phyloP scores from a whole-genome alignment of 2,329 filamentous ascomycete species.

The Coniochaeta ligniaria region DNA sequence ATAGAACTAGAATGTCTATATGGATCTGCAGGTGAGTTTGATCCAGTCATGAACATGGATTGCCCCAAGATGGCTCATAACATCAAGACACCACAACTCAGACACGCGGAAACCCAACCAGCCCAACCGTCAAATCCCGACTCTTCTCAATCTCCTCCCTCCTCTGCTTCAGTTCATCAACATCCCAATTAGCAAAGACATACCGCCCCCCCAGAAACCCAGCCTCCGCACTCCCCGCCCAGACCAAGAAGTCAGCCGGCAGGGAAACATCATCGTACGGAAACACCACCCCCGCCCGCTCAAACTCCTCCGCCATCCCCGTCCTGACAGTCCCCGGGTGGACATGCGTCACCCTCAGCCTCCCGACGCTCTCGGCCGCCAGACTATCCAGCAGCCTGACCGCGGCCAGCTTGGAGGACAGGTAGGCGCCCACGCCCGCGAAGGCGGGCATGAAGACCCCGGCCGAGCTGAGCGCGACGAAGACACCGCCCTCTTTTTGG shows the following conservation, averaged over 20 bases:
- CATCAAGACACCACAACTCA: too few species aligned
- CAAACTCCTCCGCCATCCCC: constrained; percentile 10
- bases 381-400: constrained; percentile 34
- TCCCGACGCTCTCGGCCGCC: constrained; percentile 27
- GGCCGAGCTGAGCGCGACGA: constrained; percentile 7
- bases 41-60: too few species aligned
- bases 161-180: constrained; percentile 17
- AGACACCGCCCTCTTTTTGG: too few species aligned
- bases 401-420: constrained; percentile 32
- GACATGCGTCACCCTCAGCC: constrained; percentile 28
- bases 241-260: constrained; percentile 33
- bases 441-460: constrained; percentile 17
- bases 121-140: too few species aligned
- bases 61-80: too few species aligned
- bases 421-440: constrained; percentile 26
- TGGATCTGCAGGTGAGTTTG: too few species aligned
- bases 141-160: constrained; percentile 3
- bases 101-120: too few species aligned
- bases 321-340: constrained; percentile 31
- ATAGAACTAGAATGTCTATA: too few species aligned
- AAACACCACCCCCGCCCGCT: constrained; percentile 5
- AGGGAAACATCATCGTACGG: constrained; percentile 21
- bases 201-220: constrained; percentile 36
- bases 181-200: constrained; percentile 43
- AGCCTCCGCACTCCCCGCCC: constrained; percentile 36